Percentiles rank a stretch among this genome's conserved stretches.
phyloP scores from a whole-genome alignment of 2,329 filamentous ascomycete species.

The Massarina eburnea region DNA sequence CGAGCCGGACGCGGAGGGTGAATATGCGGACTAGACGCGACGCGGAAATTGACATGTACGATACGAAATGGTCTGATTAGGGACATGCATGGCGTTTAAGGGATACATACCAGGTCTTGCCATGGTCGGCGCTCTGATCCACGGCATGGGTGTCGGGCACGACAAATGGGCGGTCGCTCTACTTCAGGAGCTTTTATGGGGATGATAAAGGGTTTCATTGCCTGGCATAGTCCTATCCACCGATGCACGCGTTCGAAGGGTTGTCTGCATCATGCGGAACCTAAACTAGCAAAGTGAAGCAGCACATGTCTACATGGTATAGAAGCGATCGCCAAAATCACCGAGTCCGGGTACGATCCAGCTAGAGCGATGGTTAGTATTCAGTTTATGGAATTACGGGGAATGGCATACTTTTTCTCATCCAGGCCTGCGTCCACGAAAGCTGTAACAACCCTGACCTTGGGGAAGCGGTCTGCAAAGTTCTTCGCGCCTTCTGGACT shows the following conservation, averaged over 20 bases:
- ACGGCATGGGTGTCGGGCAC: background rate
- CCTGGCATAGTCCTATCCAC: no score
- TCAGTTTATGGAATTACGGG: background rate
- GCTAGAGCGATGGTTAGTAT: slow-evolving; percentile 54
- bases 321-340: slow-evolving; percentile 95
- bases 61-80: slow-evolving; percentile 9
- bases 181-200: background rate
- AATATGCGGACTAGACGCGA: slow-evolving; percentile 26
- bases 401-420: slow-evolving; percentile 83
- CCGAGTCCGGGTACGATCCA: slow-evolving; percentile 94
- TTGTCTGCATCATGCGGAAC: no score
- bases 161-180: background rate
- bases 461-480: slow-evolving; percentile 87
- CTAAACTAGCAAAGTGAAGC: no score
- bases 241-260: no score
- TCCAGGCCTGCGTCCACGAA: slow-evolving; percentile 97
- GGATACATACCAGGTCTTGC: slow-evolving; percentile 25
- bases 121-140: slow-evolving; percentile 1
- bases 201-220: no score
- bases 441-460: slow-evolving; percentile 86
- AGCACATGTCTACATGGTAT: slow-evolving; percentile 67
- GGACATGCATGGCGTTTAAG: slow-evolving; percentile 27
- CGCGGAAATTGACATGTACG: slow-evolving; percentile 13
- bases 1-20: slow-evolving; percentile 43
- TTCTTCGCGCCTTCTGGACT: slow-evolving; percentile 88